Percentiles rank a stretch among this genome's conserved stretches.
These are phyloP conservation scores for Globisporangium abappressorium DNA, from an alignment of 352 stramenopile species.

Conservation along the genomic window DNA sequence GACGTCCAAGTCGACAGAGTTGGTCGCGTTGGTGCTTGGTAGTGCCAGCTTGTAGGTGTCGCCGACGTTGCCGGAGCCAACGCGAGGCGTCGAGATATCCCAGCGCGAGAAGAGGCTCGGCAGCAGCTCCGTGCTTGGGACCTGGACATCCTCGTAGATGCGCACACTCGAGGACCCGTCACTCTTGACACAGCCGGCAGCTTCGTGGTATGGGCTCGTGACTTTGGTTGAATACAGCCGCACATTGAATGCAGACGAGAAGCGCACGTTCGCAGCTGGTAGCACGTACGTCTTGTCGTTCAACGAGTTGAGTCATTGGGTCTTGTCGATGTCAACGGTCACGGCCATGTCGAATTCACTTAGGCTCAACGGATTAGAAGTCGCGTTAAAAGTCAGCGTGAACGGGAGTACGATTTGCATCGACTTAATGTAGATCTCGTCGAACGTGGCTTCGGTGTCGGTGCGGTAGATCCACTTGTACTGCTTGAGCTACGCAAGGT, in stretches of 20 bases:
- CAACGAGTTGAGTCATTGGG: not conserved
- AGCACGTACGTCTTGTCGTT: conserved; percentile 5
- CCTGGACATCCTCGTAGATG: not conserved
- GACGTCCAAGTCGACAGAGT: not conserved
- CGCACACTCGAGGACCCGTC: not conserved
- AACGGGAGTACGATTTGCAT: conserved; percentile 8
- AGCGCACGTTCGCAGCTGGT: not conserved
- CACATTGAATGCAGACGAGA: not conserved
- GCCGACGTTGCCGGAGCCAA: not conserved
- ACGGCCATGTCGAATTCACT: not conserved
- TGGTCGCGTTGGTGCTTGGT: not conserved
- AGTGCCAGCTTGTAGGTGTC: not conserved
- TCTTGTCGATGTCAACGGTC: not conserved
- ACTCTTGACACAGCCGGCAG: conserved; percentile 1
- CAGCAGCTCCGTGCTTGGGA: not conserved
- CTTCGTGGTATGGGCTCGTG: not conserved
- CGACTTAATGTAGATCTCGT: not conserved
- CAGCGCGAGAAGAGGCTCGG: conserved; percentile 2
- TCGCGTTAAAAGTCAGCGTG: not conserved
- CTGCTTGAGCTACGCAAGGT: conserved; percentile 1
- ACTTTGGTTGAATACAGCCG: not conserved
- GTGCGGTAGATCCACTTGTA: not conserved
- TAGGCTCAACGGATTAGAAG: not conserved
- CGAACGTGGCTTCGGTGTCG: not conserved
- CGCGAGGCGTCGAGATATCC: not conserved